Percentiles rank a stretch among this genome's conserved stretches.
These are phyloP conservation scores for Curvularia eragrostidis DNA, from an alignment of 2,329 filamentous ascomycete species.

Conservation along the genomic window DNA sequence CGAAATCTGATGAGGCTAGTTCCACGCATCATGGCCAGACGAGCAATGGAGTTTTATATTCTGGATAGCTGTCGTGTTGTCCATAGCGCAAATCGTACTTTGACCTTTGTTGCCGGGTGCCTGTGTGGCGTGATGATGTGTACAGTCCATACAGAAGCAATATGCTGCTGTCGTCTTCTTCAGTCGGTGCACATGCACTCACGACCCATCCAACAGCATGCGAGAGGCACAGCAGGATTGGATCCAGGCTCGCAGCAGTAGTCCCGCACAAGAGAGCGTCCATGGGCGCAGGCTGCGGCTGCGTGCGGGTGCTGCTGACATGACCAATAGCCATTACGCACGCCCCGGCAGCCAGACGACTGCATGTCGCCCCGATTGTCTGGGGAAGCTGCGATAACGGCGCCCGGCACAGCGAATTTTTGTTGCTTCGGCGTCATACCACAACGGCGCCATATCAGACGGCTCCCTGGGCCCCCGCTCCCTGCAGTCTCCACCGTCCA, in stretches of 20 bases:
- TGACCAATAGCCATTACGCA: constrained; percentile 7
- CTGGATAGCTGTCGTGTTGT: constrained; percentile 32
- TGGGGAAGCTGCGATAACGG: constrained; percentile 23
- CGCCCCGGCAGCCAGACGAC: background rate
- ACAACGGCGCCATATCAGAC: constrained; percentile 27
- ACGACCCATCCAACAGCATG: background rate
- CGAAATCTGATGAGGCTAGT: constrained; percentile 33
- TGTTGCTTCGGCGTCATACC: constrained; percentile 36
- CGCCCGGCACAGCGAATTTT: constrained; percentile 37
- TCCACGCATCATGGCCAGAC: constrained; percentile 37
- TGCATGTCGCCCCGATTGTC: constrained; percentile 11
- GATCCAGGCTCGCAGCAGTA: background rate
- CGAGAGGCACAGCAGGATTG: background rate
- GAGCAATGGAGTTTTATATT: constrained; percentile 45
- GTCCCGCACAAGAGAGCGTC: background rate
- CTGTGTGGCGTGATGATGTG: background rate
- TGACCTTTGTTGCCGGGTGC: background rate
- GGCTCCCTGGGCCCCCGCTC: constrained; percentile 3
- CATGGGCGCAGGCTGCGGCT: background rate
- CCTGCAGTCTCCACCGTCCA: constrained; percentile 21
- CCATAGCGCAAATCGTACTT: constrained; percentile 24
- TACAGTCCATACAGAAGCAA: too few species aligned
- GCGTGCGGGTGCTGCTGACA: background rate
- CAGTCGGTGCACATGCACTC: background rate
- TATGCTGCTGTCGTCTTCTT: background rate